Evolutionary conservation across 345 rosid species (phyloP).

Genomic region (Theobroma cacao): DNA sequence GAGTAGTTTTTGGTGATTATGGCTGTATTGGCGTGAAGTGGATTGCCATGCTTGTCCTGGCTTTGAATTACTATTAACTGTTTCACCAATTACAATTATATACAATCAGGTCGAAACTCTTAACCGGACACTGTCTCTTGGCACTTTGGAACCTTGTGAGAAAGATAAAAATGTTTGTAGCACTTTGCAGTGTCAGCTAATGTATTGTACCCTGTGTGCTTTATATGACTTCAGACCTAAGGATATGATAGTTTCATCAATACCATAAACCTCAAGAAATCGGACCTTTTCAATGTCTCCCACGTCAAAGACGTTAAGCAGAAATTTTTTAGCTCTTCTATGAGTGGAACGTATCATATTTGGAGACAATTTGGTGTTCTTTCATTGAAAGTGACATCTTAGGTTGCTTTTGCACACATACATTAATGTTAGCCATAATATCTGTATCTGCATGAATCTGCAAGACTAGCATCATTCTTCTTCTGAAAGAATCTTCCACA

Average conservation of each 20-base stretch:
- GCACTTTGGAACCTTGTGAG: not conserved
- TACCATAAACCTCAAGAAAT: not conserved
- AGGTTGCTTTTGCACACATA: not conserved
- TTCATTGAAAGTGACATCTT: not conserved
- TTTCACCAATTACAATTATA: not conserved
- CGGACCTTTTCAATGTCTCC: not conserved
- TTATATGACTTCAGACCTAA: not conserved
- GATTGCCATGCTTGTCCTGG: not conserved
- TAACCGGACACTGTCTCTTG: not conserved
- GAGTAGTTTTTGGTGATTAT: not conserved
- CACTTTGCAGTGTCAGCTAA: not conserved
- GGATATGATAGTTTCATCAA: not conserved
- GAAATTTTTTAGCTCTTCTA: not conserved
- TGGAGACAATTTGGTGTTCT: not conserved
- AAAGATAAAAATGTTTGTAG: not conserved
- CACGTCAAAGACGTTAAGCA: not conserved
- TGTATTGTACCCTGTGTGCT: not conserved
- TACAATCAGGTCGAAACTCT: not conserved
- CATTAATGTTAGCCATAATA: not conserved
- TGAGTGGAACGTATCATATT: too few species aligned
- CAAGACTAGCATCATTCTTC: not conserved
- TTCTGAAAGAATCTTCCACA: not conserved
- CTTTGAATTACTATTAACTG: not conserved
- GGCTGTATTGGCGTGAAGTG: not conserved
- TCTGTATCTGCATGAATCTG: not conserved